A percentile compares a stretch with the other conserved stretches of the same genome.
Conservation (phyloP, 495 filamentous ascomycete genomes). For the Evansstolkia leycettana region DNA sequence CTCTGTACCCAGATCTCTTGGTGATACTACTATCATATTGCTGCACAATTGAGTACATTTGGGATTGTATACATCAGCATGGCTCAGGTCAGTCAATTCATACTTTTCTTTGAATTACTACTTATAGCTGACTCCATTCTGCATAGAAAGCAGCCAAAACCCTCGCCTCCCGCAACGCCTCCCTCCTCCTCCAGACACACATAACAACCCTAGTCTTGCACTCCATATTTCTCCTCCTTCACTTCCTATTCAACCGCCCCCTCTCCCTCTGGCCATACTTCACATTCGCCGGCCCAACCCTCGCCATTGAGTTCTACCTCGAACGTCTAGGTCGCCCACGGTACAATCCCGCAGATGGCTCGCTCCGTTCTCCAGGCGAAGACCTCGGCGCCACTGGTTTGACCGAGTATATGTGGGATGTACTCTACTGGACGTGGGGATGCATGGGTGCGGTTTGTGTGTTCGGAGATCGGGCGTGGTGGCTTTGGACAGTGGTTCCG, state of each 20-base stretch:
- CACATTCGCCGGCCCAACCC: conserved; percentile 57
- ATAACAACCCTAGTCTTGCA: conserved; percentile 59
- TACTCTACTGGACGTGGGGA: conserved; percentile 83
- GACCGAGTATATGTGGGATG: conserved; percentile 96
- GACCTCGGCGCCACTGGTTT: conserved; percentile 80
- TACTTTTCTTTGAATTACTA: background rate
- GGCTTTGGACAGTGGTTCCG: conserved; percentile 59
- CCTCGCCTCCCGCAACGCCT: conserved; percentile 67
- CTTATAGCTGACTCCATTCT: conserved; percentile 5
- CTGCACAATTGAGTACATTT: background rate
- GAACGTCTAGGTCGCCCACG: conserved; percentile 72
- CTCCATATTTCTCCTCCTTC: conserved; percentile 55
- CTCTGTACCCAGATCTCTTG: no score
- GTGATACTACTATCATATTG: background rate
- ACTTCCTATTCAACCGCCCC: conserved; percentile 53
- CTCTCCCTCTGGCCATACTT: conserved; percentile 59
- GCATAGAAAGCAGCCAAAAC: conserved; percentile 86
- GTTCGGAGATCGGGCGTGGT: conserved; percentile 68
- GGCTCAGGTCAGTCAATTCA: conserved; percentile 2
- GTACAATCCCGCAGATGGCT: conserved; percentile 49
- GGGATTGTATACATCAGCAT: background rate
- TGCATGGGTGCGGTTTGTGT: conserved; percentile 51
- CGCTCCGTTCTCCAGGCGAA: conserved; percentile 65
- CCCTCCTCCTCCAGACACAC: conserved; percentile 66
- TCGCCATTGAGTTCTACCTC: conserved; percentile 70